Conservation (phyloP, 768 basidiomycete species). For the Mycena filopes region DNA sequence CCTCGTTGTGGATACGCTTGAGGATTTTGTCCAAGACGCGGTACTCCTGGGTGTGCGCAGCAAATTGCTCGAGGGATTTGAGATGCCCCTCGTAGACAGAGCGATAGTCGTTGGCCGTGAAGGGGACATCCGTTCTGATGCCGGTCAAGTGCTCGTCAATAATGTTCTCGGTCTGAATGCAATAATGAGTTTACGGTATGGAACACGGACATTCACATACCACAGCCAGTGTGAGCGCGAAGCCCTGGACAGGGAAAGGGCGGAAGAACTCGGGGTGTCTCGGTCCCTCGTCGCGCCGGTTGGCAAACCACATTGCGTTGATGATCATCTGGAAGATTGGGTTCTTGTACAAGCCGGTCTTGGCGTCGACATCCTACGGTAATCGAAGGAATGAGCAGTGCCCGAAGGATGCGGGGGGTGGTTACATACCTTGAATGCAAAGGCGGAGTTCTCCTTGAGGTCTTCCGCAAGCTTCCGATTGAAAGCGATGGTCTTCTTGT, state of each 20-base stretch:
- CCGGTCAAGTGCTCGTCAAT: slow-evolving; percentile 35
- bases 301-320: slow-evolving; percentile 30
- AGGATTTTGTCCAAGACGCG: slow-evolving; percentile 21
- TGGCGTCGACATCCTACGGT: slow-evolving; percentile 4
- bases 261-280: not conserved
- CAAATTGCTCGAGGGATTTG: slow-evolving; percentile 9
- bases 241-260: not conserved
- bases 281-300: not conserved
- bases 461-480: no score
- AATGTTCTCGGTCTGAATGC: slow-evolving; percentile 27
- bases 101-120: slow-evolving; percentile 31
- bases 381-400: no score
- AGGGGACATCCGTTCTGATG: slow-evolving; percentile 23
- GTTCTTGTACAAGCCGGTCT: slow-evolving; percentile 30
- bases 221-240: not conserved
- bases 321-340: slow-evolving; percentile 34
- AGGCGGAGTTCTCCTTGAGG: no score
- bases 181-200: not conserved
- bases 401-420: no score
- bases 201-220: not conserved
- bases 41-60: not conserved
- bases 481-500: no score
- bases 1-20: slow-evolving; percentile 17
- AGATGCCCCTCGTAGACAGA: slow-evolving; percentile 27
- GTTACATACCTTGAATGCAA: no score